Evolutionary conservation across 2,329 filamentous ascomycete species (phyloP).

Genomic region (Pyrenochaeta sp.): DNA sequence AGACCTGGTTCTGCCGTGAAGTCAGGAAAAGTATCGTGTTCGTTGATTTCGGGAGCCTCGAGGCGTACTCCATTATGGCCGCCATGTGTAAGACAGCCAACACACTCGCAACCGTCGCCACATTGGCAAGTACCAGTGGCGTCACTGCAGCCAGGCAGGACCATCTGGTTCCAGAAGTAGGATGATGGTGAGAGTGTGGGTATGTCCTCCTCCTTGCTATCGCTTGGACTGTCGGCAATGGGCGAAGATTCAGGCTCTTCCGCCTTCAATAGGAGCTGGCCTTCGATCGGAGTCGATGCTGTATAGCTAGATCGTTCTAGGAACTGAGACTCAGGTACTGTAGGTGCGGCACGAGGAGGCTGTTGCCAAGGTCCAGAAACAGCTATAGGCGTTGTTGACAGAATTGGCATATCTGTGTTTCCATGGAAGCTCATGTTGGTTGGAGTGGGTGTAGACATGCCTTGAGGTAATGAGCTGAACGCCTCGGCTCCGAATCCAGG

Average conservation of each 20-base stretch:
- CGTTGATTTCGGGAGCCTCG: slow-evolving; percentile 24
- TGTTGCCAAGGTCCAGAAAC: slow-evolving; percentile 37
- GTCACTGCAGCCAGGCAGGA: slow-evolving; percentile 56
- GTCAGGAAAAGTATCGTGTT: slow-evolving; percentile 24
- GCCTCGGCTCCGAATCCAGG: slow-evolving; percentile 40
- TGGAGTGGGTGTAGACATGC: slow-evolving; percentile 28
- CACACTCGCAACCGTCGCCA: slow-evolving; percentile 60
- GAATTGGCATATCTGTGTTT: slow-evolving; percentile 26
- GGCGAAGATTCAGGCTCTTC: slow-evolving; percentile 24
- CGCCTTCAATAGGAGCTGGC: slow-evolving; percentile 17
- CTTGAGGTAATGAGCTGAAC: slow-evolving; percentile 21
- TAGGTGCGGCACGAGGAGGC: slow-evolving; percentile 19
- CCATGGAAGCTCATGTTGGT: slow-evolving; percentile 33
- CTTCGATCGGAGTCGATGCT: slow-evolving; percentile 15
- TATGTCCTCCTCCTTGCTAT: slow-evolving; percentile 43
- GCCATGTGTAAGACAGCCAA: slow-evolving; percentile 62
- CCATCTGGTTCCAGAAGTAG: slow-evolving; percentile 49
- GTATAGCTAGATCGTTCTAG: slow-evolving; percentile 18
- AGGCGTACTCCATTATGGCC: slow-evolving; percentile 58
- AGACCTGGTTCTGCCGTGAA: slow-evolving; percentile 17
- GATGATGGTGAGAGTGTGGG: slow-evolving; percentile 48
- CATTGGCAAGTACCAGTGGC: slow-evolving; percentile 61
- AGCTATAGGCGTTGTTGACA: slow-evolving; percentile 24
- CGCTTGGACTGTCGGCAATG: slow-evolving; percentile 38
- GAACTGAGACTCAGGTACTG: slow-evolving; percentile 23